Evolutionary conservation across 306 rosid species (phyloP), one percentile per base, ranked within the genome.

Genomic region (Quercus variabilis): DNA sequence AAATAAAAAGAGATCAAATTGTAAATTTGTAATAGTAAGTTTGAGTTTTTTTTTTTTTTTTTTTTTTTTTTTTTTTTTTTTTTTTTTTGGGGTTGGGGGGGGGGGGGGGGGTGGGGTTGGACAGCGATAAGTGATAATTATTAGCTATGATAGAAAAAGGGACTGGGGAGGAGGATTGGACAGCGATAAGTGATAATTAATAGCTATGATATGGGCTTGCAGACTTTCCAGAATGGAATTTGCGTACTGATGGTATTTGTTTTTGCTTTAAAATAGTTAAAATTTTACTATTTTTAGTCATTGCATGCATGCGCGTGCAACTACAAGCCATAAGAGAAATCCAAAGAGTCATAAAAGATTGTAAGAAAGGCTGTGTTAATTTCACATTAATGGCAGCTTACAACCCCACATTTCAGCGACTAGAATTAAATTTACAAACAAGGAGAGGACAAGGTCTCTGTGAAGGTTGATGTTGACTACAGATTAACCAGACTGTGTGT

Each of bases 401-500:
- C 46, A 12, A 26, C 31, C 12, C 14, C 69, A 1, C 56, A 58
- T 14, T 31, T 33, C 80, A 38, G 46, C 71, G 64, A 78, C 59
- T 38, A 73, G 74, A 58, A 80, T 70, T 77, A 65, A 73, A 49
- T 79, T 62, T 58, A 62, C 80, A 21, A 14, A 70, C 76, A 20
- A 4, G 6, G 62, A 54, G 70, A 81, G 73, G 58, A 64, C 75
- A 51, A 7, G 38, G 65, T 69, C 26, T 59, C 56, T 60, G 59
- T 74, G 73, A 80, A 78, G 31, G 60, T 23, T 82, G 89, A 88
- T 76, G 71, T 78, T 13, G 88, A 88, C 89, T 6, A 69, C 18
- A 78, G 82, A 86, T 79, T 23, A 54, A 65, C 1, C 43, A 54
- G 78, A 80, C 77, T 63, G 76, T 49, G 11, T 20, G 30, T 38